Percentiles rank a stretch among this genome's conserved stretches.
Evolutionary conservation across 352 stramenopile genomes (phyloP).

Genomic region (Phytophthora pisi): DNA sequence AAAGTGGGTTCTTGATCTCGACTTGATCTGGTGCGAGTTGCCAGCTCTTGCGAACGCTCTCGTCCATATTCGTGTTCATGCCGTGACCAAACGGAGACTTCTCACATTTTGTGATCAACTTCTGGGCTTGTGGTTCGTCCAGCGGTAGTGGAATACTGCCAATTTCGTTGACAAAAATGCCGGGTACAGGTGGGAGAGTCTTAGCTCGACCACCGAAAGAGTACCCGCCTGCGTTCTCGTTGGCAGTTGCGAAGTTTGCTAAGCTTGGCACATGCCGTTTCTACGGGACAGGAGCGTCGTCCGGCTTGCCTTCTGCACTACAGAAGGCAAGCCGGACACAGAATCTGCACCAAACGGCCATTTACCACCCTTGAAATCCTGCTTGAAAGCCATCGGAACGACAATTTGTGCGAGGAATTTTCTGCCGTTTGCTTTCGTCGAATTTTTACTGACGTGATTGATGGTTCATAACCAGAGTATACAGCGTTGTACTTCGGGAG

Average conservation of each 20-base stretch:
- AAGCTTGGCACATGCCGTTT: conserved; percentile 1
- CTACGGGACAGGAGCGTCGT: neutral
- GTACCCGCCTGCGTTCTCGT: neutral
- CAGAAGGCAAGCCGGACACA: no score
- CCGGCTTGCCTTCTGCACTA: neutral
- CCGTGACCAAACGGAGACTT: conserved; percentile 27
- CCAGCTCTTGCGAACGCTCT: conserved; percentile 17
- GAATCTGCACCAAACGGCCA: conserved; percentile 2
- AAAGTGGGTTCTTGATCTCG: neutral
- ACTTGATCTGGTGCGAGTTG: neutral
- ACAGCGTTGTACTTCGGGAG: no score
- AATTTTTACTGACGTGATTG: no score
- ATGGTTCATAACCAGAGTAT: no score
- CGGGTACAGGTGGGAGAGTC: neutral
- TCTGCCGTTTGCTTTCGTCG: no score
- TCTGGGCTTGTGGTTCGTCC: neutral
- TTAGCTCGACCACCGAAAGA: conserved; percentile 7
- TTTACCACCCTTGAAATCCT: neutral
- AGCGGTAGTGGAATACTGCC: conserved; percentile 13
- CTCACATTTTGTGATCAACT: conserved; percentile 6
- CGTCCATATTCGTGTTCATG: conserved; percentile 3
- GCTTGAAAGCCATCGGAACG: neutral
- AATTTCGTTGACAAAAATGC: conserved; percentile 9
- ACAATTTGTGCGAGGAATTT: no score
- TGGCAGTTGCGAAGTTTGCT: neutral